Evolutionary conservation across 495 filamentous ascomycete species (phyloP).

Genomic region (Penicillium dipodomyicola): DNA sequence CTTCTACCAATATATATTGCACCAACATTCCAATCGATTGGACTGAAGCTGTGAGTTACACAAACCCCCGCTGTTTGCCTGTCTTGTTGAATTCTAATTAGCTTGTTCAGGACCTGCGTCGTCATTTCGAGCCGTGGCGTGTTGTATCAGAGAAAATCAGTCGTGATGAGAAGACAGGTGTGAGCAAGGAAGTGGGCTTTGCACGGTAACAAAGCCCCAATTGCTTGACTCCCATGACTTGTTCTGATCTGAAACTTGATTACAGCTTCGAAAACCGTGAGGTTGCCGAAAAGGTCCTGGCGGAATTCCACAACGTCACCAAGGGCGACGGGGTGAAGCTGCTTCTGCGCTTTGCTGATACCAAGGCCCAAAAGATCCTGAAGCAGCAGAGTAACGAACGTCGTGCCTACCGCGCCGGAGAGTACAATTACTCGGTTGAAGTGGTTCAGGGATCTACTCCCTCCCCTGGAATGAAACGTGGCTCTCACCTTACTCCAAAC

Average conservation of each 20-base stretch:
- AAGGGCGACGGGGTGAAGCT: slow-evolving; percentile 71
- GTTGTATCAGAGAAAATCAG: slow-evolving; percentile 92
- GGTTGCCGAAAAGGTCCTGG: slow-evolving; percentile 81
- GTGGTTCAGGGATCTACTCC: slow-evolving; percentile 45
- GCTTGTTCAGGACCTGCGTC: slow-evolving; percentile 37
- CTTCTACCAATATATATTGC: slow-evolving; percentile 93
- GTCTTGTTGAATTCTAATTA: neutral
- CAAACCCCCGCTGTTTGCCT: neutral
- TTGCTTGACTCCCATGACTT: neutral
- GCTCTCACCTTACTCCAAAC: slow-evolving; percentile 38
- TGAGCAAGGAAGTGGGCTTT: slow-evolving; percentile 96
- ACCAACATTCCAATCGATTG: slow-evolving; percentile 90
- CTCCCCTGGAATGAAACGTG: slow-evolving; percentile 37
- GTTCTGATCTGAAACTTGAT: neutral
- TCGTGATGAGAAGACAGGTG: slow-evolving; percentile 74
- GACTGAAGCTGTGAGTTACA: slow-evolving; percentile 72
- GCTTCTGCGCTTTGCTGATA: slow-evolving; percentile 95
- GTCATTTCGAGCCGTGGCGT: slow-evolving; percentile 70
- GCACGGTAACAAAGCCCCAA: slow-evolving; percentile 63
- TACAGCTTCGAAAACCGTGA: slow-evolving; percentile 81
- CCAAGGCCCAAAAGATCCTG: slow-evolving; percentile 89
- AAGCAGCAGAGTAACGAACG: slow-evolving; percentile 92
- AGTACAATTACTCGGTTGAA: slow-evolving; percentile 72
- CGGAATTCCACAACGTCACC: slow-evolving; percentile 69
- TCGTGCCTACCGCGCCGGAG: slow-evolving; percentile 87